These are phyloP conservation scores for Ramalina intermedia DNA, from an alignment of 495 filamentous ascomycete genomes.

Conservation along the genomic window DNA sequence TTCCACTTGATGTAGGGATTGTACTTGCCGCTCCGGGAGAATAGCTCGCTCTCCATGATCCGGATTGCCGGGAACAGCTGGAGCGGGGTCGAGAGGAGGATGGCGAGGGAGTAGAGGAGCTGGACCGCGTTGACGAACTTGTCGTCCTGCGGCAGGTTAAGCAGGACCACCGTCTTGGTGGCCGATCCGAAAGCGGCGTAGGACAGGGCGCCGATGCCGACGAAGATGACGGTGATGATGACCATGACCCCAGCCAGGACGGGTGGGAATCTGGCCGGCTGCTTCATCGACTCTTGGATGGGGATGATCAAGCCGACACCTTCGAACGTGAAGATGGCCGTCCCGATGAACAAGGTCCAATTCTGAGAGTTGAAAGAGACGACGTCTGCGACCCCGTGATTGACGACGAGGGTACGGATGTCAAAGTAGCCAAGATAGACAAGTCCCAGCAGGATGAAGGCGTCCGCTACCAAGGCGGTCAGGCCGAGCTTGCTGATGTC, in stretches of 20 bases:
- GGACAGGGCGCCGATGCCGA: conserved; percentile 78
- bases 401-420: conserved; percentile 60
- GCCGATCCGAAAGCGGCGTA: conserved; percentile 92
- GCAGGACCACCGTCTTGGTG: conserved; percentile 88
- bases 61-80: conserved; percentile 96
- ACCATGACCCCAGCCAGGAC: conserved; percentile 86
- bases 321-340: conserved; percentile 97
- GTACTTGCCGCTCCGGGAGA: conserved; percentile 80
- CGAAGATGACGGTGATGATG: conserved; percentile 80
- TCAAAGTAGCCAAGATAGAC: conserved; percentile 95
- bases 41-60: conserved; percentile 51
- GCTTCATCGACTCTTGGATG: conserved; percentile 91
- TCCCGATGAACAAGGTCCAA: conserved; percentile 97
- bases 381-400: conserved; percentile 72
- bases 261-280: conserved; percentile 72
- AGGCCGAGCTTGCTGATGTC: conserved; percentile 91
- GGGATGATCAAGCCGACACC: conserved; percentile 97
- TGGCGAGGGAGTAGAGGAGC: conserved; percentile 87
- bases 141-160: conserved; percentile 91
- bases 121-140: conserved; percentile 93
- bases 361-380: conserved; percentile 68
- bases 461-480: conserved; percentile 81
- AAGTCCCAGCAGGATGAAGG: conserved; percentile 83
- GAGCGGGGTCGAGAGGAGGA: conserved; percentile 81
- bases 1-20: conserved; percentile 96